Evolutionary conservation across 352 stramenopile species (phyloP).

Genomic region (Phytopythium boreale): DNA sequence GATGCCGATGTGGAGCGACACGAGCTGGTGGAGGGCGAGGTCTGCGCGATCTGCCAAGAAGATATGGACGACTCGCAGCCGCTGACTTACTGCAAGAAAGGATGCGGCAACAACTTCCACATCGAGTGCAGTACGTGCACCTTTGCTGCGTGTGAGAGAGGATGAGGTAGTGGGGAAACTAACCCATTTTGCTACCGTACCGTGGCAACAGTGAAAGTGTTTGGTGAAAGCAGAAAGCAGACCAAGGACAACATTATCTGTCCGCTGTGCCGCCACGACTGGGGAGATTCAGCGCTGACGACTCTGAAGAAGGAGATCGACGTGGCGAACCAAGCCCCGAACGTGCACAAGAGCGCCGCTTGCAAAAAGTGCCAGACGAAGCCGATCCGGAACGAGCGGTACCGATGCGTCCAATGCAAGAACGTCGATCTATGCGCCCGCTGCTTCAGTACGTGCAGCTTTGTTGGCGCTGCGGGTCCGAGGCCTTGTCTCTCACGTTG

Average conservation of each 20-base stretch:
- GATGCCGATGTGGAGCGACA: constrained; percentile 39
- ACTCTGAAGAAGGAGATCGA: constrained; percentile 73
- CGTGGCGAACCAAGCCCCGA: constrained; percentile 61
- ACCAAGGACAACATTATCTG: constrained; percentile 86
- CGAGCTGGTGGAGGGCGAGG: constrained; percentile 66
- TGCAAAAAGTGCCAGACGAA: constrained; percentile 79
- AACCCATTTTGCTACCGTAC: constrained; percentile 5
- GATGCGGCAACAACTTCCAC: constrained; percentile 77
- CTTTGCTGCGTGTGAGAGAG: not conserved
- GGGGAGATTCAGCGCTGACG: constrained; percentile 60
- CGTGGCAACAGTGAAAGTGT: constrained; percentile 66
- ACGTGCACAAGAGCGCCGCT: constrained; percentile 61
- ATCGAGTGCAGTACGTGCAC: constrained; percentile 55
- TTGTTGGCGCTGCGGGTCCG: not conserved
- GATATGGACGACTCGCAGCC: constrained; percentile 62
- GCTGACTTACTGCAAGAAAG: constrained; percentile 75
- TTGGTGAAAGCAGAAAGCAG: constrained; percentile 73
- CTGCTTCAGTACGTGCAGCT: constrained; percentile 59
- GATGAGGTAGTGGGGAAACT: not conserved
- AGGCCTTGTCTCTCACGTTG: not conserved
- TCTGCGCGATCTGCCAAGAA: constrained; percentile 84
- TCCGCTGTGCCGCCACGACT: constrained; percentile 80
- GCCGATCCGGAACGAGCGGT: constrained; percentile 73
- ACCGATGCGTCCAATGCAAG: constrained; percentile 80
- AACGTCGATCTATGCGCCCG: constrained; percentile 67